Percentiles rank a stretch among this genome's conserved stretches.
Conservation (phyloP, 352 stramenopile genomes). For the Globisporangium irregulare region DNA sequence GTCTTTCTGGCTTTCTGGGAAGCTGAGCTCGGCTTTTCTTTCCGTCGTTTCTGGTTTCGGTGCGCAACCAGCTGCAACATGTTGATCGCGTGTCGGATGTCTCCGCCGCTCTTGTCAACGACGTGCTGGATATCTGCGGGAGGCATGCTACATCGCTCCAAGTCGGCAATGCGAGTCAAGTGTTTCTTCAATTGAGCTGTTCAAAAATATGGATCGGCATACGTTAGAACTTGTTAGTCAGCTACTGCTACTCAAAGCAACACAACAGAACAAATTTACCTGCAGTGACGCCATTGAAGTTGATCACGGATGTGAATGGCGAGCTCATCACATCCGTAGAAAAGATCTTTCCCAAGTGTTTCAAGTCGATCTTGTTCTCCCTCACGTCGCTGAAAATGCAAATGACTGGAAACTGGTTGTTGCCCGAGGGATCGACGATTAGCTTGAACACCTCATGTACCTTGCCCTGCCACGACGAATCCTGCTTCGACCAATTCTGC, state of each 20-base stretch:
- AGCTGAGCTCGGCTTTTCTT: slow-evolving; percentile 16
- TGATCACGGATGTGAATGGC: slow-evolving; percentile 63
- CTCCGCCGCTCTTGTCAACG: slow-evolving; percentile 60
- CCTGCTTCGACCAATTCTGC: slow-evolving; percentile 38
- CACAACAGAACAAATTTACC: slow-evolving; percentile 24
- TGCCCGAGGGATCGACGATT: slow-evolving; percentile 39
- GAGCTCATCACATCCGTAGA: slow-evolving; percentile 66
- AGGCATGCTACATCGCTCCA: slow-evolving; percentile 30
- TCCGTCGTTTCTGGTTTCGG: background rate
- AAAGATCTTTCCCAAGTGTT: slow-evolving; percentile 63
- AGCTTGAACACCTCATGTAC: slow-evolving; percentile 51
- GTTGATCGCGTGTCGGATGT: slow-evolving; percentile 80
- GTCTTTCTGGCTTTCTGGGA: background rate
- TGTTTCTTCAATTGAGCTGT: slow-evolving; percentile 73
- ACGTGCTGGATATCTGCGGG: slow-evolving; percentile 41
- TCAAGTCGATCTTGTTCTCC: slow-evolving; percentile 67
- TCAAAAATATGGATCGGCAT: background rate
- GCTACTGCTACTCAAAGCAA: background rate
- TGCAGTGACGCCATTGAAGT: slow-evolving; percentile 76
- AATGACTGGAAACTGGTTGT: slow-evolving; percentile 53
- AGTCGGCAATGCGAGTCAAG: slow-evolving; percentile 36
- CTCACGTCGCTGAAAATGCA: slow-evolving; percentile 83
- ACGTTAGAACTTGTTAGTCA: background rate
- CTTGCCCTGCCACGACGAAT: slow-evolving; percentile 46
- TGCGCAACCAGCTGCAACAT: slow-evolving; percentile 51